Evolutionary conservation across 78 protist genomes (phyloP), one percentile per base, ranked within the genome.

Genomic region (Speleostelium caveatum): DNA sequence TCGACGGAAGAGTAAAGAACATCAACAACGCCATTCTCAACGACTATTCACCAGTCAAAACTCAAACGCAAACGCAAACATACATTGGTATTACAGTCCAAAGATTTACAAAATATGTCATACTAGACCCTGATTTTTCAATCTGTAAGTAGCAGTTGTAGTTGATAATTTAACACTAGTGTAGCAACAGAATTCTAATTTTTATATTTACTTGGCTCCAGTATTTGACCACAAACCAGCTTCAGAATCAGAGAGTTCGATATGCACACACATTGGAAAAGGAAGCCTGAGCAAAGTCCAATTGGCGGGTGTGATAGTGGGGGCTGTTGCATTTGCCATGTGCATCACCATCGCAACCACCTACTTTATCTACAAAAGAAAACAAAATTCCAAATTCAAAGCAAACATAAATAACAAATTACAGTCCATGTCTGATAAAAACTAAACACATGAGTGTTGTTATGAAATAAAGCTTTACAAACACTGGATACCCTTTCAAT

Each of bases 261-360:
- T 33, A 32, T 65, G 73, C 36, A n/a, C n/a, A n/a, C 22, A 17
- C 8, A 8, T 6, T 2, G 22, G 45, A 56, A 73, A 36, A 1
- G 17, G 24, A 35, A 65, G 79, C 41, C 5, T 77, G 28, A n/a
- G 71, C 21, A n/a, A n/a, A 21, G 33, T 65, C 10, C 65, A 62
- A 63, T 22, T 77, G 3, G 65, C 75, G 0, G 87, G 87, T 63
- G 51, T 77, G 22, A 22, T 65, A 22, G 45, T 77, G 49, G 87
- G 87, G 16, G 39, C 45, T 28, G 53, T 65, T 38, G 53, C 21
- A 0, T 65, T 65, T 35, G 73, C 22, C 8, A 22, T 24, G 7
- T 5, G 30, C 12, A n/a, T 21, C 2, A 10, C 14, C 30, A 21
- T 35, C 0, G 22, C 49, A 65, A 36, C 35, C 10, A 21, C 17